phyloP scores from a whole-genome alignment of 2,329 filamentous ascomycete species.

The Parasarocladium wereldwijsianum region DNA sequence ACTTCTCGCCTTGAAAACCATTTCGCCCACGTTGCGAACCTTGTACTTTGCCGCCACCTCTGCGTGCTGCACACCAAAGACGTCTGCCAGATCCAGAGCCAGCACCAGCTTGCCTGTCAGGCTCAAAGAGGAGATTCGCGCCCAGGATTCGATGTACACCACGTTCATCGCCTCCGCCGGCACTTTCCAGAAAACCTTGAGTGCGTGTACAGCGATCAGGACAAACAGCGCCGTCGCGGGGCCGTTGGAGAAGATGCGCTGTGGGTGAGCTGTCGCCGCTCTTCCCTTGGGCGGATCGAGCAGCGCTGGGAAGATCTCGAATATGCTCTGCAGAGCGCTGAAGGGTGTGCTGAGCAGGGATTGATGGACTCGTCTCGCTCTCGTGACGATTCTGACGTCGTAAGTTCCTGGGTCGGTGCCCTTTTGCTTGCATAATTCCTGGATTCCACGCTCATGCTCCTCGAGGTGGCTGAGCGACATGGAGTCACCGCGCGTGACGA shows the following conservation, averaged over 20 bases:
- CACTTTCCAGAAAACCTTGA: slow-evolving; percentile 30
- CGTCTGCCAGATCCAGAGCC: slow-evolving; percentile 49
- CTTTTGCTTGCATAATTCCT: slow-evolving; percentile 8
- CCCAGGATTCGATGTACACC: slow-evolving; percentile 88
- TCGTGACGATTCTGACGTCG: slow-evolving; percentile 52
- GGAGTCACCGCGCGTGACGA: slow-evolving; percentile 62
- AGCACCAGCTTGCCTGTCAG: slow-evolving; percentile 68
- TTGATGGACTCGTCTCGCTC: slow-evolving; percentile 75
- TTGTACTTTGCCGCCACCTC: slow-evolving; percentile 36
- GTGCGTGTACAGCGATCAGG: slow-evolving; percentile 29
- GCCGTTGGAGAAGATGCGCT: slow-evolving; percentile 68
- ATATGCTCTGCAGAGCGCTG: slow-evolving; percentile 51
- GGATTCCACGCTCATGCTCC: slow-evolving; percentile 23
- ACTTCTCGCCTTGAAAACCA: slow-evolving; percentile 24
- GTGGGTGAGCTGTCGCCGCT: background rate
- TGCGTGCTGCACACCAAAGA: slow-evolving; percentile 73
- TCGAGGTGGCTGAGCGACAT: slow-evolving; percentile 56
- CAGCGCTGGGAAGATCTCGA: slow-evolving; percentile 41
- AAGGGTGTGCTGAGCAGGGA: slow-evolving; percentile 58
- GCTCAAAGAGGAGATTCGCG: slow-evolving; percentile 68
- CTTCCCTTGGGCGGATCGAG: slow-evolving; percentile 14
- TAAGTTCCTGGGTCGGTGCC: slow-evolving; percentile 30
- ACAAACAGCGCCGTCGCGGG: slow-evolving; percentile 79
- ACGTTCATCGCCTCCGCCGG: slow-evolving; percentile 48
- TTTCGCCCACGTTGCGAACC: slow-evolving; percentile 20